phyloP scores from a whole-genome alignment of 352 stramenopile species.

The Phytophthora aleatoria region DNA sequence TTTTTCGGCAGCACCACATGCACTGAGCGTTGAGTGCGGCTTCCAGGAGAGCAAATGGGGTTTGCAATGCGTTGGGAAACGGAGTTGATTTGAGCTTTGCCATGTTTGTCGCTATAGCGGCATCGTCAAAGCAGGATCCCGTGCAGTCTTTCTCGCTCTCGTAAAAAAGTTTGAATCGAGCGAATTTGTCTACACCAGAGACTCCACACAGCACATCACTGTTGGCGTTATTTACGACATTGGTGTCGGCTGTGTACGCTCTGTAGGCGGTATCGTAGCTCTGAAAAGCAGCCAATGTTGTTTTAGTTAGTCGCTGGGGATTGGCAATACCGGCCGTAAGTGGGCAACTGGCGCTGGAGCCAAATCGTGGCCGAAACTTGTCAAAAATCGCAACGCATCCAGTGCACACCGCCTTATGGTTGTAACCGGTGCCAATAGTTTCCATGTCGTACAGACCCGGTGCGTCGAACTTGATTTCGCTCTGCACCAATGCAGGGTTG shows the following conservation, averaged over 20 bases:
- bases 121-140: slow-evolving; percentile 8
- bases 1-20: slow-evolving; percentile 18
- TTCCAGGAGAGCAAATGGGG: not conserved
- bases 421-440: slow-evolving; percentile 34
- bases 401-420: slow-evolving; percentile 7
- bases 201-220: not conserved
- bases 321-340: not conserved
- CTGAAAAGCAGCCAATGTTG: slow-evolving; percentile 1
- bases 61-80: slow-evolving; percentile 2
- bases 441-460: slow-evolving; percentile 31
- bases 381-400: slow-evolving; percentile 36
- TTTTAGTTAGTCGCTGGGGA: not conserved
- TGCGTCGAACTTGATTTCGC: slow-evolving; percentile 19
- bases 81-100: not conserved
- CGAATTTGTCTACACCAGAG: not conserved
- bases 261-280: slow-evolving; percentile 3
- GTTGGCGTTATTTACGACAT: slow-evolving; percentile 18
- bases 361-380: slow-evolving; percentile 16
- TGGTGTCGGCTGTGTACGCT: slow-evolving; percentile 5
- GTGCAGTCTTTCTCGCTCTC: slow-evolving; percentile 1
- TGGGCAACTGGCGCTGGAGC: not conserved
- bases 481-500: not conserved
- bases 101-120: slow-evolving; percentile 1
- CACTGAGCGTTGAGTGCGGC: slow-evolving; percentile 3
- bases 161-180: not conserved